phyloP scores from a whole-genome alignment of 139 green algal species.

The Chlamydomonas incerta region DNA sequence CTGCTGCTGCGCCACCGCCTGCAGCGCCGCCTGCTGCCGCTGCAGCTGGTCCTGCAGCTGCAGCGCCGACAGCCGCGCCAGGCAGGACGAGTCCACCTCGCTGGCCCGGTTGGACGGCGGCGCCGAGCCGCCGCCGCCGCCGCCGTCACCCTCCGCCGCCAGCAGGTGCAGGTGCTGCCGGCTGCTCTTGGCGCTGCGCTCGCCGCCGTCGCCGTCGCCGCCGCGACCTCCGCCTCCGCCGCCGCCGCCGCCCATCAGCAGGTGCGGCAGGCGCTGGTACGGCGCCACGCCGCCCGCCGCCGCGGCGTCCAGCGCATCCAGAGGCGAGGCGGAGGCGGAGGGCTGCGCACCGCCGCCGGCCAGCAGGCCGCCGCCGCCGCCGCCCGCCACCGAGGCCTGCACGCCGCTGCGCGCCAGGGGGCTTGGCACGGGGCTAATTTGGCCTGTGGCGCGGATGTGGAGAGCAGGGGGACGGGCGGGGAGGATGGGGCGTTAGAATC shows the following conservation, averaged over 20 bases:
- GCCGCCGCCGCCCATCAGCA: neutral
- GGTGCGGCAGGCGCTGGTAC: neutral
- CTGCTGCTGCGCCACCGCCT: neutral
- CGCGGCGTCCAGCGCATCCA: constrained; percentile 5
- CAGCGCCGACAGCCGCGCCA: constrained; percentile 12
- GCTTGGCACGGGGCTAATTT: neutral
- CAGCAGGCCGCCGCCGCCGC: too few species aligned
- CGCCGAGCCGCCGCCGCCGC: neutral
- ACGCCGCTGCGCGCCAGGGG: neutral
- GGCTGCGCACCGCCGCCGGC: neutral
- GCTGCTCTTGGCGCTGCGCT: neutral
- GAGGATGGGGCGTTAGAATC: too few species aligned
- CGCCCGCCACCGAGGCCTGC: neutral
- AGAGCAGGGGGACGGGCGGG: too few species aligned
- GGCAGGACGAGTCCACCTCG: constrained; percentile 24
- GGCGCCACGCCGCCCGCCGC: neutral
- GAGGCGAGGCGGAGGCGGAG: neutral
- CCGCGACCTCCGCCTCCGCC: neutral
- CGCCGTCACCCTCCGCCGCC: neutral
- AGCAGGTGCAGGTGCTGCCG: neutral
- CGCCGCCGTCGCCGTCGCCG: too few species aligned
- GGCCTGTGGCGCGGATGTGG: too few species aligned
- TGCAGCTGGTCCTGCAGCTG: constrained; percentile 27
- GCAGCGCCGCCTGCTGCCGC: neutral
- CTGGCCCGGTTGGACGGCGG: neutral